Conservation (phyloP, 257 asterid genomes). For the Scutellaria barbata region DNA sequence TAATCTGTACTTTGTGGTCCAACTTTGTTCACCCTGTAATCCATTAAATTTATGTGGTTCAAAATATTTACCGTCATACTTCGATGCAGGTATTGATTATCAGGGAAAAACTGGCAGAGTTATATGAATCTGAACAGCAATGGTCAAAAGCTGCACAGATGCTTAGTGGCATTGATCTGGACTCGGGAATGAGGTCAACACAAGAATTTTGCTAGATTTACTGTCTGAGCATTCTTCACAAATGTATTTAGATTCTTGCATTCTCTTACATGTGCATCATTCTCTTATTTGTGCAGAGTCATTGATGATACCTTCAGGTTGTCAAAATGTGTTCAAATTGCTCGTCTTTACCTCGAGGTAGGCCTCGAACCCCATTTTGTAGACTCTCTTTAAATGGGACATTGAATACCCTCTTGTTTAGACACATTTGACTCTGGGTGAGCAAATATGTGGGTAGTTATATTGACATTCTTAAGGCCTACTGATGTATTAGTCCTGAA, state of each 20-base stretch:
- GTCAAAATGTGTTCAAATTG: conserved; percentile 94
- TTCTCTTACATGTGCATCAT: conserved; percentile 21
- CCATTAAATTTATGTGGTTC: conserved; percentile 21
- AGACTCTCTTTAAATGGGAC: neutral
- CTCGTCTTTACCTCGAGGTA: conserved; percentile 97
- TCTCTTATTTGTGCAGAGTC: conserved; percentile 59
- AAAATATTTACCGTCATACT: conserved; percentile 21
- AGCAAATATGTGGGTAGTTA: conserved; percentile 8
- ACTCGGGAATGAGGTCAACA: conserved; percentile 94
- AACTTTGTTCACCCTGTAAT: conserved; percentile 11
- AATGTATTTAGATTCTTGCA: conserved; percentile 16
- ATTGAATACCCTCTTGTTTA: too few species aligned
- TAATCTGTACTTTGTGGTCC: conserved; percentile 7
- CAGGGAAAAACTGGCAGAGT: conserved; percentile 90
- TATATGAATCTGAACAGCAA: conserved; percentile 89
- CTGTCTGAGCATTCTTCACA: conserved; percentile 13
- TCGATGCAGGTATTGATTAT: conserved; percentile 75
- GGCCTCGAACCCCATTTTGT: conserved; percentile 22
- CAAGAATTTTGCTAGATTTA: conserved; percentile 18
- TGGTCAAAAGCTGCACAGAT: conserved; percentile 99
- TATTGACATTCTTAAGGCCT: conserved; percentile 5
- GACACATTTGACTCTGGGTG: neutral
- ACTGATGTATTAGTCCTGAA: neutral
- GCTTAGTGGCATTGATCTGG: conserved; percentile 99
- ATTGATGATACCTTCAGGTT: conserved; percentile 89